Base-by-base conservation (phyloP, 2,329 filamentous ascomycete species). In the Pseudogymnoascus sp. region DNA sequence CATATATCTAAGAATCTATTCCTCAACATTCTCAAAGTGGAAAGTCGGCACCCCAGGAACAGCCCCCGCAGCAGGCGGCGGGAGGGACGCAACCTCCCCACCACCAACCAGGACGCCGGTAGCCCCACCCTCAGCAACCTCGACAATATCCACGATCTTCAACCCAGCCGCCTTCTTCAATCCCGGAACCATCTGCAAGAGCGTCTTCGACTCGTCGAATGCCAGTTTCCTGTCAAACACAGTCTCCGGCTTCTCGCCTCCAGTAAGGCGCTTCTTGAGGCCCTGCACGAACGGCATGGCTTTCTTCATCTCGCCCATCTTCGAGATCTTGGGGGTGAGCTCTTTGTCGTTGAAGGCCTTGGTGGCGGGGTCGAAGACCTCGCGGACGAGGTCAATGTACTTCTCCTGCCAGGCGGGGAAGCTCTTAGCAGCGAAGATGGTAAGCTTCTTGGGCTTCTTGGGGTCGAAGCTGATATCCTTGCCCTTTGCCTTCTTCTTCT, bases 231-330 rank as follows among this genome's bases (percentile, higher is more conserved):
- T 84, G 73, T 93, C 87, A 72, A 97, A 87, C 8, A 97, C 91
- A 1, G 78, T 80, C 23, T 83, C 80, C 1, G 85, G 78, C 12
- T 80, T 77, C 76, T 93, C 86, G 66, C 90, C 88, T 60, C 82
- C 81, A 63, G 91, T 81, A 63, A 99, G 83, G 61, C 90, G 86
- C 75, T 85, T 90, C 87, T 97, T 97, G 65, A 97, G 80, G 5
- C 75, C 78, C 78, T 97, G 93, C 60, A 97, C 88, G 72, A 97
- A 97, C 0, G 95, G 95, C 93, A 97, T 97, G 2, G 92, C 93
- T 79, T 96, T 95, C 85, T 97, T 99, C 83, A 92, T 91, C 77
- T 96, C 90, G 46, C 86, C 87, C 72, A 91, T 82, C 80, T 96
- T 96, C 69, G 86, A 86, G 64, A 97, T 88, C 72, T 87, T 84